Percentiles rank a stretch among this genome's conserved stretches.
phyloP scores from a whole-genome alignment of 2,329 filamentous ascomycete genomes.

The Tolypocladium ophioglossoides region DNA sequence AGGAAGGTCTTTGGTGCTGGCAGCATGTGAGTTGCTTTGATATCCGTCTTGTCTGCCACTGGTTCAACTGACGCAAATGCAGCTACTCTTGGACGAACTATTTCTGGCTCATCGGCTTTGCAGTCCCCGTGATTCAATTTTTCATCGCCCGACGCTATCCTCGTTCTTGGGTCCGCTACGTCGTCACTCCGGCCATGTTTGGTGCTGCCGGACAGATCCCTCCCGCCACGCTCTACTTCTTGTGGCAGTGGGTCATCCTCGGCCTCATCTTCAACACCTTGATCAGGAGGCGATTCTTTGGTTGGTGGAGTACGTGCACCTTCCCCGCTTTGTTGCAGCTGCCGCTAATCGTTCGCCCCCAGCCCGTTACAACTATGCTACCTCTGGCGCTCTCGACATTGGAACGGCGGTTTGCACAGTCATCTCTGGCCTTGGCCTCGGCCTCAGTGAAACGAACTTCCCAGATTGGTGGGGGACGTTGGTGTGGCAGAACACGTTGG shows the following conservation, averaged over 20 bases:
- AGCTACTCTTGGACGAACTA: constrained; percentile 37
- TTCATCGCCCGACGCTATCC: constrained; percentile 35
- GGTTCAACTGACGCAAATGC: background rate
- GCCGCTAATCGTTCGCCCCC: background rate
- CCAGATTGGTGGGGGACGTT: constrained; percentile 37
- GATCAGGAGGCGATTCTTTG: constrained; percentile 36
- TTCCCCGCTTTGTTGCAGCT: background rate
- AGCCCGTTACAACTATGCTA: constrained; percentile 43
- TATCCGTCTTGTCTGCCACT: background rate
- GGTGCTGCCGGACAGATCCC: constrained; percentile 39
- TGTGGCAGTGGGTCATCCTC: constrained; percentile 42
- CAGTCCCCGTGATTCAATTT: constrained; percentile 37
- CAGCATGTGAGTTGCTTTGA: constrained; percentile 9
- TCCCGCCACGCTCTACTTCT: constrained; percentile 44
- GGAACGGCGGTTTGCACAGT: constrained; percentile 46
- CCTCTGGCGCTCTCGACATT: constrained; percentile 46
- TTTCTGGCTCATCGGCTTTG: constrained; percentile 43
- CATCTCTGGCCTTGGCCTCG: constrained; percentile 37
- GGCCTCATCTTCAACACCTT: constrained; percentile 44
- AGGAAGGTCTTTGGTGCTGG: constrained; percentile 21
- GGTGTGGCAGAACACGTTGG: constrained; percentile 17
- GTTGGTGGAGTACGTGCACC: constrained; percentile 40
- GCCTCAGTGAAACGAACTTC: constrained; percentile 31
- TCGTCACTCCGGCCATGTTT: constrained; percentile 43
- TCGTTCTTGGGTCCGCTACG: constrained; percentile 31